These are phyloP conservation scores for Rostrohypoxylon terebratum DNA, from an alignment of 495 filamentous ascomycete genomes.

Conservation along the genomic window DNA sequence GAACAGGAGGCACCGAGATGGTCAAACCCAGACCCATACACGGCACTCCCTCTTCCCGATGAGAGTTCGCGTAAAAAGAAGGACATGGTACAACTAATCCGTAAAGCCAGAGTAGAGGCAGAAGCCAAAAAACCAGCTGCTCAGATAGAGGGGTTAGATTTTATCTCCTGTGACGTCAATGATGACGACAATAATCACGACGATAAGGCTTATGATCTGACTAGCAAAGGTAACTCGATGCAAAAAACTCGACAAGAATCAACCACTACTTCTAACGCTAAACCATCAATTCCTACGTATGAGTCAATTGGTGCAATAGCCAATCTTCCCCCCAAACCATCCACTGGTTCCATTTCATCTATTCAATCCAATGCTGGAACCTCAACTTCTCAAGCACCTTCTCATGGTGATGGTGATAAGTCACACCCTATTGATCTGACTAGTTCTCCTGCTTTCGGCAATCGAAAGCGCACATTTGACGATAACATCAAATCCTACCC, in stretches of 20 bases:
- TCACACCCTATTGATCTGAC: slow-evolving; percentile 45
- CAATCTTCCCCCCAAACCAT: slow-evolving; percentile 13
- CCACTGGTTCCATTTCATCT: neutral
- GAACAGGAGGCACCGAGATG: slow-evolving; percentile 73
- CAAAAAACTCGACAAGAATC: neutral
- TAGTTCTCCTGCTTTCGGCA: slow-evolving; percentile 50
- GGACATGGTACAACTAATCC: slow-evolving; percentile 87
- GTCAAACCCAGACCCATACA: slow-evolving; percentile 96
- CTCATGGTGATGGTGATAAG: slow-evolving; percentile 10
- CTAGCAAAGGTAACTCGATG: neutral
- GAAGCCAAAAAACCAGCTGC: slow-evolving; percentile 65
- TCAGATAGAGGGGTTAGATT: slow-evolving; percentile 73
- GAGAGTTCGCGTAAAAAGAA: slow-evolving; percentile 71
- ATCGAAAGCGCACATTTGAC: slow-evolving; percentile 76
- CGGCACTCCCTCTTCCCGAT: slow-evolving; percentile 78
- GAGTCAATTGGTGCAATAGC: neutral
- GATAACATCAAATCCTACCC: slow-evolving; percentile 67
- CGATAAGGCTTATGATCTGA: slow-evolving; percentile 5
- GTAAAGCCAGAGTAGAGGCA: slow-evolving; percentile 77
- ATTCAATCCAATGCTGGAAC: neutral
- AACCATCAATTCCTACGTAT: neutral
- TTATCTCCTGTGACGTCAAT: slow-evolving; percentile 81
- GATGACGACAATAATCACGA: slow-evolving; percentile 63
- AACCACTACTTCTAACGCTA: no score
- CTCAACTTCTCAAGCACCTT: neutral